Conservation (phyloP, 73 alveolate species). For the Paramecium primaurelia region DNA sequence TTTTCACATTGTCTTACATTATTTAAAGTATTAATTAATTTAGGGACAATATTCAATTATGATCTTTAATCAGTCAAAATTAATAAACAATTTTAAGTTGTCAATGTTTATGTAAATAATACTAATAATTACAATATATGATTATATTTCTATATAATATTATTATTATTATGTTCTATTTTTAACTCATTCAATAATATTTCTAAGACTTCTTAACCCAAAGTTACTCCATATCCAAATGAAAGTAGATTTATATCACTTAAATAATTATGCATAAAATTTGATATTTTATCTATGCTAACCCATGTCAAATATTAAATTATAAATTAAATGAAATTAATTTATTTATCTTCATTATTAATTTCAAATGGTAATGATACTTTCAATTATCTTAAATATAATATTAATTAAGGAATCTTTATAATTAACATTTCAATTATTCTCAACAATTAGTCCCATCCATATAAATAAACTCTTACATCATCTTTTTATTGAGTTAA, state of each 20-base stretch:
- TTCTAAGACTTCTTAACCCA: background rate
- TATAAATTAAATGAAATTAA: background rate
- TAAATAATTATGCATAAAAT: conserved; percentile 3
- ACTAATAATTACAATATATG: background rate
- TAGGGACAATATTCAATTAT: background rate
- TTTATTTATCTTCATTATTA: background rate
- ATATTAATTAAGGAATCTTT: background rate
- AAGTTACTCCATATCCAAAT: background rate
- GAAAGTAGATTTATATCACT: conserved; percentile 16
- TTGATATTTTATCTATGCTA: background rate
- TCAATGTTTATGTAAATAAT: background rate
- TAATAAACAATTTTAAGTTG: background rate
- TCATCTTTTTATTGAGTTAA: background rate
- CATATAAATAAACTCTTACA: background rate
- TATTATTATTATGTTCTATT: background rate
- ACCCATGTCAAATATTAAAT: conserved; percentile 7
- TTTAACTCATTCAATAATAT: background rate
- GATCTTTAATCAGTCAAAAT: conserved; percentile 19
- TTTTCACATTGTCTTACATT: background rate
- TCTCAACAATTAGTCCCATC: background rate
- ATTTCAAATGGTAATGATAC: background rate
- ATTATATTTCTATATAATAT: background rate
- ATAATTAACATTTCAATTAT: background rate
- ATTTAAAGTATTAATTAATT: background rate
- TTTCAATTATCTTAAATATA: background rate